Evolutionary conservation across 2,329 filamentous ascomycete genomes (phyloP), one percentile per base, ranked within the genome.

Genomic region (Ophidiomyces ophidiicola): DNA sequence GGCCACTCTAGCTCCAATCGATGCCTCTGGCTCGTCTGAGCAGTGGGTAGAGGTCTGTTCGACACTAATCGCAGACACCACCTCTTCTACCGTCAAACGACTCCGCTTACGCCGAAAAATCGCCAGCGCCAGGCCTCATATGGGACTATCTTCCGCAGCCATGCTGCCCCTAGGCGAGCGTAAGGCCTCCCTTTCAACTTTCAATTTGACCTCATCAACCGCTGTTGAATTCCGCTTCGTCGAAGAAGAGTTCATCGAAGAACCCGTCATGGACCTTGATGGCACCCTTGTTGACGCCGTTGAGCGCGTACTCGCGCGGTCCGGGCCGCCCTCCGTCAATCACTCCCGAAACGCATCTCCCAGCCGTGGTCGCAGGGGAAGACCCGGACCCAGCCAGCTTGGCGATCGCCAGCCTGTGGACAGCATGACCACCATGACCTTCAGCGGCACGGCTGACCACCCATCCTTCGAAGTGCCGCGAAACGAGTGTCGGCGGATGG

Each of bases 11-110:
- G 46, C 23, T 52, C 60, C n/a, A 20, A 32, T 46, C 11, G 54
- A 59, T 11, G 52, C 59, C 29, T 39, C 37, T 2, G 53, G 53
- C 5, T 46, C 19, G 20, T 31, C 53, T 12, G 58, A 70, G 44
- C 61, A 60, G 47, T 76, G 72, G 72, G 61, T 73, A 6, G 67
- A 74, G 44, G 66, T 76, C 17, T 72, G 70, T 42, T 71, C 69
- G 0, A 73, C 71, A 3, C 56, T 76, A 12, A 59, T 76, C 36
- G 71, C 71, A 19, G 71, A 77, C 48, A 67, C 67, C 0, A 60
- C 66, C 31, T 66, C 59, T 7, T 73, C 71, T 43, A 68, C 62
- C 7, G 66, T 77, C 41, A 74, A 71, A 48, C 69, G 70, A 31
- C 54, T 77, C 28, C 65, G 65, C n/a, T 55, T 77, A 33, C 61